Conservation (phyloP, 768 basidiomycete species). For the Naematelia aurantialba region DNA sequence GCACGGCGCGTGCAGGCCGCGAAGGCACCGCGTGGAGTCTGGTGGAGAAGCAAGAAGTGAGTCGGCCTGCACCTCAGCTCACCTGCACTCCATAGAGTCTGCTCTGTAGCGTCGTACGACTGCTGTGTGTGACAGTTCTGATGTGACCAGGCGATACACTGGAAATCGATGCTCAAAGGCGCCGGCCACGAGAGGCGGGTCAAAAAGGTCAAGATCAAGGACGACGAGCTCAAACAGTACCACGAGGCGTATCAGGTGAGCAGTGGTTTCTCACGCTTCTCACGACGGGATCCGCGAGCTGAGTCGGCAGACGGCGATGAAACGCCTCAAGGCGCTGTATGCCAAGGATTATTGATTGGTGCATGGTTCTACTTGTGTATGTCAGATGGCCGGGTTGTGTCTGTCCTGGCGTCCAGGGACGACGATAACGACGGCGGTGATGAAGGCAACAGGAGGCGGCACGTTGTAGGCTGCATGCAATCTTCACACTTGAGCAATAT, state of each 20-base stretch:
- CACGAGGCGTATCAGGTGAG: conserved; percentile 66
- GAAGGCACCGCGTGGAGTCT: conserved; percentile 87
- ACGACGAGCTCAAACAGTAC: conserved; percentile 61
- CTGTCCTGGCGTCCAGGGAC: no score
- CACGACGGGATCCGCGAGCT: neutral
- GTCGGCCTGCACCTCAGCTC: conserved; percentile 6
- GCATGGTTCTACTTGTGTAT: neutral
- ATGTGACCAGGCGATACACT: conserved; percentile 68
- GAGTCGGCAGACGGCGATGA: conserved; percentile 34
- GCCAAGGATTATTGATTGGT: conserved; percentile 13
- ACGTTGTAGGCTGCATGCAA: no score
- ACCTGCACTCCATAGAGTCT: conserved; percentile 59
- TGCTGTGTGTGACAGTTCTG: neutral
- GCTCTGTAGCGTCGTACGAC: no score
- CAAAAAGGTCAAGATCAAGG: conserved; percentile 63
- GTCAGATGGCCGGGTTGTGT: no score
- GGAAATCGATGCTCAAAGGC: conserved; percentile 73
- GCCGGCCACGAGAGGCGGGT: conserved; percentile 68
- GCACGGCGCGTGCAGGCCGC: conserved; percentile 89
- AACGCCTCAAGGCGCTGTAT: conserved; percentile 32
- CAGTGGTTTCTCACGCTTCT: neutral
- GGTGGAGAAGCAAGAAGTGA: conserved; percentile 75
- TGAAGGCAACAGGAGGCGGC: no score
- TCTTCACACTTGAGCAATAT: no score
- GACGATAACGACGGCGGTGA: no score